A percentile compares a stretch with the other conserved stretches of the same genome.
Evolutionary conservation across 139 green algal species (phyloP).

Genomic region (Micractinium sp.): DNA sequence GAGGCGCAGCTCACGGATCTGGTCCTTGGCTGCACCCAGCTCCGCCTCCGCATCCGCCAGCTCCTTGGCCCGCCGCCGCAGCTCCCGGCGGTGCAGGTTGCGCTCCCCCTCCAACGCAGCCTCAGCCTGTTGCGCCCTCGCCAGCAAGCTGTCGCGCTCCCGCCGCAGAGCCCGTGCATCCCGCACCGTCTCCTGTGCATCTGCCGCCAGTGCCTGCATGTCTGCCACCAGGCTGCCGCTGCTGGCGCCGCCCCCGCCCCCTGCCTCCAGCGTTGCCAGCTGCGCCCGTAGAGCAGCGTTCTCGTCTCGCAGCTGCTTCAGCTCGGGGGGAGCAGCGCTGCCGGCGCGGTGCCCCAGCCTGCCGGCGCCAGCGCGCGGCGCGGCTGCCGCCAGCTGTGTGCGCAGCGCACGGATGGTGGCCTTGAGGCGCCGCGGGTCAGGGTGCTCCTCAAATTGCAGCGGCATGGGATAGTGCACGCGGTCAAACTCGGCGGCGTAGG

Average conservation of each 20-base stretch:
- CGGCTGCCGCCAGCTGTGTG: conserved; percentile 37
- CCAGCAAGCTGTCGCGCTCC: conserved; percentile 72
- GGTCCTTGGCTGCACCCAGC: conserved; percentile 55
- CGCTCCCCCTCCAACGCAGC: conserved; percentile 72
- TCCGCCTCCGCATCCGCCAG: conserved; percentile 24
- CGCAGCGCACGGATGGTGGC: conserved; percentile 67
- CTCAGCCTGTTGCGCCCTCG: conserved; percentile 59
- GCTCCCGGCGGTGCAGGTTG: conserved; percentile 68
- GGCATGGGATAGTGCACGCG: conserved; percentile 92
- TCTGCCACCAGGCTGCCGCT: conserved; percentile 5
- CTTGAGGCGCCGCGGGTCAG: conserved; percentile 69
- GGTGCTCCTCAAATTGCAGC: conserved; percentile 75
- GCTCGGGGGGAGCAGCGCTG: conserved; percentile 28
- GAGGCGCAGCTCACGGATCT: conserved; percentile 56
- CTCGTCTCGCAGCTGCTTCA: conserved; percentile 70
- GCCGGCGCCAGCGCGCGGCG: background rate
- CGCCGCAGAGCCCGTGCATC: conserved; percentile 69
- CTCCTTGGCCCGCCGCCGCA: conserved; percentile 68
- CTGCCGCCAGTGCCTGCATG: conserved; percentile 52
- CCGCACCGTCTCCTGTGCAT: conserved; percentile 51
- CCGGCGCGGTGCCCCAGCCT: conserved; percentile 2
- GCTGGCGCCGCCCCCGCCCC: background rate
- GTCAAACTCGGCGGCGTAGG: conserved; percentile 92
- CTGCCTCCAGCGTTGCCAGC: conserved; percentile 28
- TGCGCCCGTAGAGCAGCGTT: conserved; percentile 59